These are phyloP conservation scores for Marchantia polymorpha DNA, from an alignment of 225 moss, liverwort and hornwort species.

Conservation along the genomic window DNA sequence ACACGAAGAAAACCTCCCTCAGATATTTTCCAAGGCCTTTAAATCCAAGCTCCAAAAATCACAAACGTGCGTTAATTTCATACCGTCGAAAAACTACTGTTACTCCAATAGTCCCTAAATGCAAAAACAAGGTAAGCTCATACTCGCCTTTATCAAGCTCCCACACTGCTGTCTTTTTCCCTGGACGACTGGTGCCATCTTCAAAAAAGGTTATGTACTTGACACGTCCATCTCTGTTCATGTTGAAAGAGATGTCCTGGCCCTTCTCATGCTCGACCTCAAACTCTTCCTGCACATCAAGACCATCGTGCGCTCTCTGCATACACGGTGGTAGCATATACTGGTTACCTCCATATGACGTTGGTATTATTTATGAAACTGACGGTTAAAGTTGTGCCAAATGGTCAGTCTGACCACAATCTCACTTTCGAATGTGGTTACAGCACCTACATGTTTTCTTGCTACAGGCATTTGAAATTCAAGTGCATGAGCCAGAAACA, in stretches of 20 bases:
- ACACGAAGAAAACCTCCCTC: slow-evolving; percentile 17
- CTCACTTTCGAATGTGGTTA: neutral
- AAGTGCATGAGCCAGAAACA: neutral
- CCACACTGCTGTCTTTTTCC: slow-evolving; percentile 92
- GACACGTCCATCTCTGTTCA: slow-evolving; percentile 70
- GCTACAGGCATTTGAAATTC: neutral
- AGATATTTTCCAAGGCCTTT: neutral
- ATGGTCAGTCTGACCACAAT: neutral
- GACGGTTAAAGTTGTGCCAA: neutral
- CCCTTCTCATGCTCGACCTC: slow-evolving; percentile 63
- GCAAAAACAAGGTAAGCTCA: neutral
- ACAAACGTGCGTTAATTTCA: neutral
- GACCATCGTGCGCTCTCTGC: slow-evolving; percentile 87
- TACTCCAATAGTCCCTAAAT: neutral
- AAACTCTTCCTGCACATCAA: slow-evolving; percentile 85
- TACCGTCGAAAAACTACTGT: neutral
- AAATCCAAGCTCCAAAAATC: neutral
- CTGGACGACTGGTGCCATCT: slow-evolving; percentile 74
- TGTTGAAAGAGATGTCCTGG: slow-evolving; percentile 58
- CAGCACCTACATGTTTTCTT: neutral
- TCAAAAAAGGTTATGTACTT: slow-evolving; percentile 92
- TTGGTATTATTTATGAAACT: neutral
- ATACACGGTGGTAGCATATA: neutral
- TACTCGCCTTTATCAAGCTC: slow-evolving; percentile 85
- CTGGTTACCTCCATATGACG: neutral